A percentile compares a stretch with the other conserved stretches of the same genome.
phyloP scores from a whole-genome alignment of 129 eudicot genomes.

The Helianthus tuberosus region DNA sequence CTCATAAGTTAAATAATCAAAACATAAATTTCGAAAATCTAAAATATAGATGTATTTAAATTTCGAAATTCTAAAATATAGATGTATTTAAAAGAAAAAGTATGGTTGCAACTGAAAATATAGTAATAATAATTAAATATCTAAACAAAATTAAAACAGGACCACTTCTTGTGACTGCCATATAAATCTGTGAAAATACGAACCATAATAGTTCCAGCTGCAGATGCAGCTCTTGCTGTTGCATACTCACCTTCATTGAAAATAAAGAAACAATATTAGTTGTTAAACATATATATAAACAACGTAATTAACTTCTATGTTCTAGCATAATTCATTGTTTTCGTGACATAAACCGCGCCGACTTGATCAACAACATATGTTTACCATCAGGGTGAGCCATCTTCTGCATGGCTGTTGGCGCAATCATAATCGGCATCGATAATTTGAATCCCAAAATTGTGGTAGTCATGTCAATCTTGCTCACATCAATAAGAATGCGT shows the following conservation, averaged over 20 bases:
- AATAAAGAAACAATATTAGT: slow-evolving; percentile 5
- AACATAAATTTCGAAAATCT: background rate
- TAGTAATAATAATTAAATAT: background rate
- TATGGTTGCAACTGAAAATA: background rate
- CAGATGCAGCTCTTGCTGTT: slow-evolving; percentile 48
- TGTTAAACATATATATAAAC: background rate
- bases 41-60: background rate
- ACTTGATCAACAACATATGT: background rate
- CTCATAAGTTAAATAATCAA: background rate
- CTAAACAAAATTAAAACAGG: background rate
- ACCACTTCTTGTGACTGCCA: background rate
- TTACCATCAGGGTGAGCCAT: slow-evolving; percentile 99
- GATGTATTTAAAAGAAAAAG: background rate
- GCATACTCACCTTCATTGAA: slow-evolving; percentile 39
- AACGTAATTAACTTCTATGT: background rate
- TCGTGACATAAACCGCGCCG: background rate
- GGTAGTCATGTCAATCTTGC: slow-evolving; percentile 85
- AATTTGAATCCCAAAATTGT: slow-evolving; percentile 86
- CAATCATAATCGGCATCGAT: slow-evolving; percentile 93
- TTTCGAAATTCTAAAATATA: background rate
- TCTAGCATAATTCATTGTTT: background rate
- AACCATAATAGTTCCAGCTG: slow-evolving; percentile 46
- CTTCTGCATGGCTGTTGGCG: slow-evolving; percentile 91
- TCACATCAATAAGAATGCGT: slow-evolving; percentile 86
- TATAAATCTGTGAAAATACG: slow-evolving; percentile 12